phyloP scores from a whole-genome alignment of 495 filamentous ascomycete genomes.

The Halenospora varia region DNA sequence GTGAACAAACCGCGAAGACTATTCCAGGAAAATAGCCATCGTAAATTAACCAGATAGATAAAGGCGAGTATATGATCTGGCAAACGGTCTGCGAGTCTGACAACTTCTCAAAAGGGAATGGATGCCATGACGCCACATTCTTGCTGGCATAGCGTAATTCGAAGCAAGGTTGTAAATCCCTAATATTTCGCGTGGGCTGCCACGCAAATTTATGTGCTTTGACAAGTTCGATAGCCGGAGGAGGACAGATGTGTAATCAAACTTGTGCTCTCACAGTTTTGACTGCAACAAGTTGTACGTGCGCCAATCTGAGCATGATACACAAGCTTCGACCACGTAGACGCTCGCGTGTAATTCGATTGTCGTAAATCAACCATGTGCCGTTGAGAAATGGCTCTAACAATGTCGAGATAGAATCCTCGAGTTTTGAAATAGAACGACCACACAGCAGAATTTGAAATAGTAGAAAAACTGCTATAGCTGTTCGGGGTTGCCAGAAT shows the following conservation, averaged over 20 bases:
- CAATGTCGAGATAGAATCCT: slow-evolving; percentile 16
- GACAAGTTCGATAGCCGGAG: slow-evolving; percentile 49
- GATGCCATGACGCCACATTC: slow-evolving; percentile 53
- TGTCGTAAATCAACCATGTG: no score
- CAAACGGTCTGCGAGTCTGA: slow-evolving; percentile 65
- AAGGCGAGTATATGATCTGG: slow-evolving; percentile 77
- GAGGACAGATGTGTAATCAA: slow-evolving; percentile 17
- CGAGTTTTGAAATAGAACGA: slow-evolving; percentile 5
- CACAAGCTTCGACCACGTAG: no score
- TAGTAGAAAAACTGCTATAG: slow-evolving; percentile 75
- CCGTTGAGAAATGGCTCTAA: slow-evolving; percentile 12
- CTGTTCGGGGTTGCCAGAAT: slow-evolving; percentile 69
- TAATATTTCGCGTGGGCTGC: no score
- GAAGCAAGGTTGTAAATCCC: no score
- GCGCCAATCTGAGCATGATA: no score
- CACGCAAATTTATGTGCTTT: slow-evolving; percentile 62
- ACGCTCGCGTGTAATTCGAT: no score
- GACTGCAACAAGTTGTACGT: no score
- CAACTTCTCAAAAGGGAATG: slow-evolving; percentile 67
- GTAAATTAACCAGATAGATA: slow-evolving; percentile 79
- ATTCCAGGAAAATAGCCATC: slow-evolving; percentile 75
- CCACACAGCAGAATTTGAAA: slow-evolving; percentile 30
- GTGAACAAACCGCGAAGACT: slow-evolving; percentile 65
- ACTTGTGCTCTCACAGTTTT: background rate
- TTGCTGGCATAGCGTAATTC: background rate